Conservation (phyloP, 1,139 yeast species). For the Saccharomycopsis phalli region DNA sequence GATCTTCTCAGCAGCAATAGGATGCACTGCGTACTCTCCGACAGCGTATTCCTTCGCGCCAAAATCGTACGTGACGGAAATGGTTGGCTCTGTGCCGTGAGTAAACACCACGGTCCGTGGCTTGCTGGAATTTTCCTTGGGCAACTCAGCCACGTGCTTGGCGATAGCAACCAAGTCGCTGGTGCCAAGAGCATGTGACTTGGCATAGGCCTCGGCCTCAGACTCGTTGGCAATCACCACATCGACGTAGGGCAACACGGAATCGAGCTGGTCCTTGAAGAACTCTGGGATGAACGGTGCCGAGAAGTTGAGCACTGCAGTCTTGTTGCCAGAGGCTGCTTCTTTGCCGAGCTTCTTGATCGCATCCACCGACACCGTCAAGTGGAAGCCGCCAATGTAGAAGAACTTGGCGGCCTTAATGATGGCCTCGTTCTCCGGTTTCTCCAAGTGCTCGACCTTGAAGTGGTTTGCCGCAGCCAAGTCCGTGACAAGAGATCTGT, state of each 20-base stretch:
- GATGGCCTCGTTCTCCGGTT: conserved; percentile 82
- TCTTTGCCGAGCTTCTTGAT: conserved; percentile 84
- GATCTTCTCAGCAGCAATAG: conserved; percentile 56
- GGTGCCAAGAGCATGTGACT: conserved; percentile 58
- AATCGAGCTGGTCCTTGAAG: conserved; percentile 85
- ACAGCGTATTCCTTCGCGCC: conserved; percentile 38
- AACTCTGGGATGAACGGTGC: conserved; percentile 97
- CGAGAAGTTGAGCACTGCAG: conserved; percentile 76
- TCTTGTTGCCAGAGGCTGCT: conserved; percentile 80
- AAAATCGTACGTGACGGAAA: conserved; percentile 52
- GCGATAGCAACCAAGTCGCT: conserved; percentile 72
- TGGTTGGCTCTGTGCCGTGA: conserved; percentile 86
- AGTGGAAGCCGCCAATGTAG: conserved; percentile 97
- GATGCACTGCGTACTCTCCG: conserved; percentile 57
- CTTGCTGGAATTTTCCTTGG: conserved; percentile 63
- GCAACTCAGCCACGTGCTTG: conserved; percentile 66
- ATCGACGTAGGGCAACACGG: conserved; percentile 80
- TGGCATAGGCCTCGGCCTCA: conserved; percentile 93
- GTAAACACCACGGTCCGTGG: conserved; percentile 86
- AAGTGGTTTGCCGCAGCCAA: conserved; percentile 97
- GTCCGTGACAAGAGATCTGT: conserved; percentile 93
- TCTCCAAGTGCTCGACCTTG: conserved; percentile 78
- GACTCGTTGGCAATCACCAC: conserved; percentile 91
- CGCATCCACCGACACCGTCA: conserved; percentile 95
- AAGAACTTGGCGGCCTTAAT: conserved; percentile 75